Evolutionary conservation across 805 yeast genomes (phyloP).

Genomic region (Metschnikowia picachoensis): DNA sequence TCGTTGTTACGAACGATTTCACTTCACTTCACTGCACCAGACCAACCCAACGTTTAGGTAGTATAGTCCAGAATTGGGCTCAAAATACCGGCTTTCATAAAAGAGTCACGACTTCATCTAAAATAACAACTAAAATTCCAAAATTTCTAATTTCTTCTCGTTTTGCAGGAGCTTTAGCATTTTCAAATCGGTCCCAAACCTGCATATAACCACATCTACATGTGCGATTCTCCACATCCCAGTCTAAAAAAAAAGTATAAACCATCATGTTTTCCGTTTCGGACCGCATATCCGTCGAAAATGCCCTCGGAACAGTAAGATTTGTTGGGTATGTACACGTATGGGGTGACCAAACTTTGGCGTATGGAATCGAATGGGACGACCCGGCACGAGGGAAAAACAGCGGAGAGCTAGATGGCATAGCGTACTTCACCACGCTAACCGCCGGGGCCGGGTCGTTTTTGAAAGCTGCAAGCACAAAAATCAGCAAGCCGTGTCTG

Average conservation of each 20-base stretch:
- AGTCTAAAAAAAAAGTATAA: not conserved
- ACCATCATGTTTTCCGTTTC: slow-evolving; percentile 1
- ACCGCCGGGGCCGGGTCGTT: slow-evolving; percentile 59
- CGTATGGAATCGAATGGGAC: slow-evolving; percentile 90
- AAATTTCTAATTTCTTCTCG: too few relatives aligned
- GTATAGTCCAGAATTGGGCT: too few relatives aligned
- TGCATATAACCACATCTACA: not conserved
- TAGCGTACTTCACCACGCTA: slow-evolving; percentile 46
- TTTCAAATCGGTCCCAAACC: not conserved
- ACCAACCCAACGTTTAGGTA: too few relatives aligned
- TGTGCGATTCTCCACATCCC: not conserved
- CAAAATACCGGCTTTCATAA: too few relatives aligned
- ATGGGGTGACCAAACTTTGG: slow-evolving; percentile 53
- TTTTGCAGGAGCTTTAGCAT: too few relatives aligned
- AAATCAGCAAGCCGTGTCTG: slow-evolving; percentile 24
- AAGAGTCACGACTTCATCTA: too few relatives aligned
- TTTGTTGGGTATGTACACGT: slow-evolving; percentile 55
- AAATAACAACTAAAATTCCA: too few relatives aligned
- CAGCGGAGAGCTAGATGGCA: slow-evolving; percentile 55
- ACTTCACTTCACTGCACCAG: too few relatives aligned
- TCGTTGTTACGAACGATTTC: too few relatives aligned
- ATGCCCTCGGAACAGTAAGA: slow-evolving; percentile 57
- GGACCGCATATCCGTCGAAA: slow-evolving; percentile 27
- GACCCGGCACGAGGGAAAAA: slow-evolving; percentile 64
- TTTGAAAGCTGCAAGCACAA: slow-evolving; percentile 42